phyloP scores from a whole-genome alignment of 2,329 filamentous ascomycete genomes.

The Drechslera avenae region DNA sequence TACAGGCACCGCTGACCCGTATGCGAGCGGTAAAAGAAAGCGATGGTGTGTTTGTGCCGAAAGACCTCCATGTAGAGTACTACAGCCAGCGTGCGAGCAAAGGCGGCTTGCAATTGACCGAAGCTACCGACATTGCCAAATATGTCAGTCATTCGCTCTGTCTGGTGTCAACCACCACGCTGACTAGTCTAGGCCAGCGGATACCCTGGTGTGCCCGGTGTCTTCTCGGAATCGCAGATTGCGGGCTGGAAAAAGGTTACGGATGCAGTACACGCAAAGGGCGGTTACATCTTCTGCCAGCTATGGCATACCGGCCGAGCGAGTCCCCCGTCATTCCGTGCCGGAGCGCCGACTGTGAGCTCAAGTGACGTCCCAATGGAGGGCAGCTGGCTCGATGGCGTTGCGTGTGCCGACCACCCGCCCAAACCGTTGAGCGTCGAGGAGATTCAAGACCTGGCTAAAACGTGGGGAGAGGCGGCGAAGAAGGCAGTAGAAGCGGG shows the following conservation, averaged over 20 bases:
- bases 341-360: constrained; percentile 44
- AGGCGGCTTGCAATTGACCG: constrained; percentile 64
- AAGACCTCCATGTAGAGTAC: constrained; percentile 56
- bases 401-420: constrained; percentile 44
- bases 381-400: constrained; percentile 49
- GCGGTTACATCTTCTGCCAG: constrained; percentile 55
- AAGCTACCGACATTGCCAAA: constrained; percentile 55
- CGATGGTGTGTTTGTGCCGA: constrained; percentile 53
- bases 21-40: constrained; percentile 57
- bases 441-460: constrained; percentile 48
- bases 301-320: constrained; percentile 56
- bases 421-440: constrained; percentile 45
- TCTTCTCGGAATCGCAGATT: constrained; percentile 50
- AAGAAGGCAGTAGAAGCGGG: constrained; percentile 46
- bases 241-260: constrained; percentile 58
- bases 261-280: constrained; percentile 57
- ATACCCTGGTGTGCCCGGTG: constrained; percentile 42
- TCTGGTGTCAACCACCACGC: neutral
- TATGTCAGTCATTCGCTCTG: constrained; percentile 27
- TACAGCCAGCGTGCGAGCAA: constrained; percentile 60
- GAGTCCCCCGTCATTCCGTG: constrained; percentile 49
- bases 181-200: constrained; percentile 47
- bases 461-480: constrained; percentile 49
- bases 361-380: constrained; percentile 50
- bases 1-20: constrained; percentile 50